Percentiles rank a stretch among this genome's conserved stretches.
Conservation (phyloP, 169 alveolate genomes). For the Eimeria falciformis region DNA sequence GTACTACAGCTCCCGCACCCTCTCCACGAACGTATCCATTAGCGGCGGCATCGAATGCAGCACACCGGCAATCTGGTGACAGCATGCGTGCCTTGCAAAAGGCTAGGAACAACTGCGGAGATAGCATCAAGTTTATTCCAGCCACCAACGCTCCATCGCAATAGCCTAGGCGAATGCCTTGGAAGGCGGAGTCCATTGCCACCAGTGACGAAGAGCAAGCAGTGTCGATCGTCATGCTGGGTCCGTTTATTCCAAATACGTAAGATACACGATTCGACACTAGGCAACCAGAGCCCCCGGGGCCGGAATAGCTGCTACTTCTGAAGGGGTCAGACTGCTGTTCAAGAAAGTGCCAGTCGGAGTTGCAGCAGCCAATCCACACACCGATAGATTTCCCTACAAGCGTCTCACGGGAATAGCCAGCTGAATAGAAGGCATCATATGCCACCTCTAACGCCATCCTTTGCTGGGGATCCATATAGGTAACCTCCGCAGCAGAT, state of each 20-base stretch:
- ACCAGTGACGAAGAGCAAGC: conserved; percentile 88
- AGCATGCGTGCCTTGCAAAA: conserved; percentile 84
- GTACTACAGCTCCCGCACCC: conserved; percentile 83
- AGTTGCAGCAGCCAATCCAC: conserved; percentile 82
- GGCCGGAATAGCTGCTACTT: conserved; percentile 75
- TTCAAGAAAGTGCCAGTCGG: conserved; percentile 80
- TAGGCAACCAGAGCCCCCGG: conserved; percentile 78
- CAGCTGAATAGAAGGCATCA: conserved; percentile 81
- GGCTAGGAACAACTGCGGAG: conserved; percentile 86
- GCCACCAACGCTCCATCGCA: conserved; percentile 85
- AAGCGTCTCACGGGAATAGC: conserved; percentile 63
- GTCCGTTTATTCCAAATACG: conserved; percentile 85
- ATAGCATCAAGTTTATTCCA: conserved; percentile 85
- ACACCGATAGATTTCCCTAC: conserved; percentile 79
- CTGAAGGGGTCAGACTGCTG: conserved; percentile 66
- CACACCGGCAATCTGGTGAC: conserved; percentile 83
- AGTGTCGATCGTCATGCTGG: conserved; percentile 86
- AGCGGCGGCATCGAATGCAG: conserved; percentile 85
- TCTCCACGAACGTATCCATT: conserved; percentile 89
- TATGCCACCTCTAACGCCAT: conserved; percentile 83
- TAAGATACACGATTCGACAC: conserved; percentile 86
- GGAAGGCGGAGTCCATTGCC: conserved; percentile 85
- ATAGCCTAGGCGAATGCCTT: conserved; percentile 77
- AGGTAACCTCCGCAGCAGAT: conserved; percentile 78
- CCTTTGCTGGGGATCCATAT: conserved; percentile 89